Evolutionary conservation across 2,329 filamentous ascomycete species (phyloP), one percentile per base, ranked within the genome.

Genomic region (Fusarium nurragi): DNA sequence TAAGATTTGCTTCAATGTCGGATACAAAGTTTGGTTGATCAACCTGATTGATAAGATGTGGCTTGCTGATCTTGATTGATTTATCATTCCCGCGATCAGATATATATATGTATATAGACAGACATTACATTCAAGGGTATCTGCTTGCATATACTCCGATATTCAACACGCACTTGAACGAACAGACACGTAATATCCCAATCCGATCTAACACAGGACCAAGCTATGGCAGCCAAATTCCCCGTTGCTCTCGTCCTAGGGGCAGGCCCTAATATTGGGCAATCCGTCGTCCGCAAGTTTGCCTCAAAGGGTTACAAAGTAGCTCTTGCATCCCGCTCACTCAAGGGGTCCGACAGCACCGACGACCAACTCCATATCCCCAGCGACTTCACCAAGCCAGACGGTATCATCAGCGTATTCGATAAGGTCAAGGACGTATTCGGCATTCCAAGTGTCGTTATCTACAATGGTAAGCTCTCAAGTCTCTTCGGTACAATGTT

Each of bases 321-420:
- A 3, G 71, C 65, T 4, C 26, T 74, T 11, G 71, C 66, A n/a
- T 58, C 72, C 6, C 65, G 70, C 2, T 71, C 65, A 0, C 22
- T 68, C 11, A 53, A 65, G 1, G 65, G 72, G 6, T 47, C 37
- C 5, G 66, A 74, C 1, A 66, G 64, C 52, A 71, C 63, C 0
- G 53, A 61, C 0, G 34, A 39, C 1, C 67, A 66, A 13, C 69
- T 81, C 16, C 76, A 77, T 34, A 70, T 81, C 28, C 67, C 72
- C 34, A 75, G 73, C 3, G 78, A 81, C 61, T 76, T 81, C 3
- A 60, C 73, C 36, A 70, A 78, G 5, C 74, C 77, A 3, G 58
- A 58, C 1, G 51, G 57, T 6, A 49, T 71, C 2, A 13, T 52
- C 0, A 56, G 55, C 23, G 59, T 58, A 3, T 72, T 72, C 11